Evolutionary conservation across 306 rosid genomes (phyloP).

Genomic region (Cicer yamashitae): DNA sequence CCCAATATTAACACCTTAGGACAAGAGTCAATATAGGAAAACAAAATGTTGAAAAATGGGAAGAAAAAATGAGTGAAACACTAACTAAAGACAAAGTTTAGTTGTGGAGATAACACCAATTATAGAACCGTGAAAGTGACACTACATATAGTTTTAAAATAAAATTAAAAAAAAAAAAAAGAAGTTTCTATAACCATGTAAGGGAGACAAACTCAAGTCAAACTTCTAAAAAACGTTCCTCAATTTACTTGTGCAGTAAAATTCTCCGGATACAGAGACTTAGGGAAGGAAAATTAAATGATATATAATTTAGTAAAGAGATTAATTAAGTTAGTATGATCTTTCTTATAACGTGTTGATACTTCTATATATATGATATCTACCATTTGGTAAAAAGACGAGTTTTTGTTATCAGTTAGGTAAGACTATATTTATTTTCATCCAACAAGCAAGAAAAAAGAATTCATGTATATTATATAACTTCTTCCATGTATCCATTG

Average conservation of each 20-base stretch:
- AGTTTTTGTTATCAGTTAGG: slow-evolving; percentile 45
- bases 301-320: slow-evolving; percentile 27
- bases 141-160: not conserved
- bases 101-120: slow-evolving; percentile 16
- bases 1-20: slow-evolving; percentile 15
- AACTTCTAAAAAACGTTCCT: slow-evolving; percentile 12
- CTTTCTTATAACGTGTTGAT: slow-evolving; percentile 26
- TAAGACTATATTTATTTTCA: slow-evolving; percentile 39
- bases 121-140: slow-evolving; percentile 38
- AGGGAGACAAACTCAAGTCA: slow-evolving; percentile 33
- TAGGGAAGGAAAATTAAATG: slow-evolving; percentile 22
- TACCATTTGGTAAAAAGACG: slow-evolving; percentile 44
- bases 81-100: slow-evolving; percentile 32
- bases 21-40: slow-evolving; percentile 24
- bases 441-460: slow-evolving; percentile 33
- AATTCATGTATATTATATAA: not conserved
- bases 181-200: slow-evolving; percentile 14
- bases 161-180: not conserved
- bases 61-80: slow-evolving; percentile 21
- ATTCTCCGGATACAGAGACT: slow-evolving; percentile 25
- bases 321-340: slow-evolving; percentile 26
- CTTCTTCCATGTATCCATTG: not conserved
- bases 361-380: slow-evolving; percentile 15
- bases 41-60: slow-evolving; percentile 31
- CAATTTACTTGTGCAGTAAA: slow-evolving; percentile 27